Base-by-base conservation (phyloP, 2,329 filamentous ascomycete genomes). In the Colletotrichum higginsianum region DNA sequence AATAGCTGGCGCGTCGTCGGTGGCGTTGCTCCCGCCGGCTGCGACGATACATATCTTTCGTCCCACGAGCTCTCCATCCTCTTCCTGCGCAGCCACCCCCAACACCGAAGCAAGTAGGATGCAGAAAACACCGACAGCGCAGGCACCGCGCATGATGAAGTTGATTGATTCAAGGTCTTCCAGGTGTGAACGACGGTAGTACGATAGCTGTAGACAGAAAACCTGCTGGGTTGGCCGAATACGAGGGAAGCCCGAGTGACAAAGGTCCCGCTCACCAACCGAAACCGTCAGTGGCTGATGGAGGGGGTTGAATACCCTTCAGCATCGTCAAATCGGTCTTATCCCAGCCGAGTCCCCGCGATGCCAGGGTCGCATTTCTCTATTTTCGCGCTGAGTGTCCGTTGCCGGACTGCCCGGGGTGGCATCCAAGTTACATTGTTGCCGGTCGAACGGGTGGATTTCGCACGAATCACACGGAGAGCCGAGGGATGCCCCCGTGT, bases 1-100 rank as follows among this genome's bases (percentile, higher is more conserved):
- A 35, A 82, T 81, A 18, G 74, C 74, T 0, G 75, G 77, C 3
- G 77, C 78, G 55, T 81, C 79, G 58, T 82, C 80, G 18, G 73
- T 75, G 1, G 75, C 76, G 18, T 77, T 50, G 16, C 23, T 69
- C n/a, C 47, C 35, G 40, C 74, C 21, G 2, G 79, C 78, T 38
- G 76, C 12, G 52, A 82, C 57, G 61, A 79, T 68, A 74, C 79
- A 77, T 13, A 80, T 66, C 57, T 77, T 68, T n/a, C 38, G 56
- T 21, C 26, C 26, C 3, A 23, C 18, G 4, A 4, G 4, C 7
- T 42, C 35, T 21, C 53, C 61, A 16, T 21, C 35, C 26, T 58
- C 35, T 13, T 44, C 23, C 4, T 13, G 7, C 4, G 13, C 16
- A 18, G 7, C 7, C 1, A 42, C n/a, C 3, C 30, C 21, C 13